A percentile compares a stretch with the other conserved stretches of the same genome.
These are phyloP conservation scores for Anthracocystis panici-leucophaei DNA, from an alignment of 1,284 basidiomycete genomes.

Conservation along the genomic window DNA sequence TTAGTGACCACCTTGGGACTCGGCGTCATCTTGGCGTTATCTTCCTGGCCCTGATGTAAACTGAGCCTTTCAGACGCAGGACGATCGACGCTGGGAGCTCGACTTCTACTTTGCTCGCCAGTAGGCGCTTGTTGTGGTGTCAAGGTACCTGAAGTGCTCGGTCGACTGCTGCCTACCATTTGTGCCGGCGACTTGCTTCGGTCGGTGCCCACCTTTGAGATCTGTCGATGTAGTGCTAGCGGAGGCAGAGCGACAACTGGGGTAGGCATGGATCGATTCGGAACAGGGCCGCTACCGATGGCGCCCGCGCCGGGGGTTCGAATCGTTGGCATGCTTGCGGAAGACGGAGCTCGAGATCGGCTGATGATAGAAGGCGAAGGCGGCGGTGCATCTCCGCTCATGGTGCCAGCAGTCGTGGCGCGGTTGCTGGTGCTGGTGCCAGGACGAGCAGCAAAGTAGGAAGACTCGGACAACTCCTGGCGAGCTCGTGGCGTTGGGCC, in stretches of 20 bases:
- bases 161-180: constrained; percentile 20
- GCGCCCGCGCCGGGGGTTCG: constrained; percentile 37
- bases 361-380: constrained; percentile 67
- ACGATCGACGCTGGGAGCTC: constrained; percentile 44
- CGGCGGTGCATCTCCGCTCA: constrained; percentile 53
- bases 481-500: constrained; percentile 46
- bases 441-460: constrained; percentile 58
- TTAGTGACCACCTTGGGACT: constrained; percentile 3
- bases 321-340: constrained; percentile 49
- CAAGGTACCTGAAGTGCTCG: constrained; percentile 39
- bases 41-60: constrained; percentile 7
- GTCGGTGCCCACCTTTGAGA: constrained; percentile 18
- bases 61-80: constrained; percentile 25
- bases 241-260: constrained; percentile 38
- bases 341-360: constrained; percentile 59
- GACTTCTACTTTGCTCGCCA: constrained; percentile 20
- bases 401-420: constrained; percentile 17
- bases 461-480: constrained; percentile 53
- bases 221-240: constrained; percentile 36
- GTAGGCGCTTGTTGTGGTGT: constrained; percentile 23
- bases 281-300: constrained; percentile 35
- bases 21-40: background rate
- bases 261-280: constrained; percentile 42
- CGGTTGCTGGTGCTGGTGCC: constrained; percentile 34
- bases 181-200: constrained; percentile 37